A percentile compares a stretch with the other conserved stretches of the same genome.
These are phyloP conservation scores for Calonectria crousiana DNA, from an alignment of 2,329 filamentous ascomycete species.

Conservation along the genomic window DNA sequence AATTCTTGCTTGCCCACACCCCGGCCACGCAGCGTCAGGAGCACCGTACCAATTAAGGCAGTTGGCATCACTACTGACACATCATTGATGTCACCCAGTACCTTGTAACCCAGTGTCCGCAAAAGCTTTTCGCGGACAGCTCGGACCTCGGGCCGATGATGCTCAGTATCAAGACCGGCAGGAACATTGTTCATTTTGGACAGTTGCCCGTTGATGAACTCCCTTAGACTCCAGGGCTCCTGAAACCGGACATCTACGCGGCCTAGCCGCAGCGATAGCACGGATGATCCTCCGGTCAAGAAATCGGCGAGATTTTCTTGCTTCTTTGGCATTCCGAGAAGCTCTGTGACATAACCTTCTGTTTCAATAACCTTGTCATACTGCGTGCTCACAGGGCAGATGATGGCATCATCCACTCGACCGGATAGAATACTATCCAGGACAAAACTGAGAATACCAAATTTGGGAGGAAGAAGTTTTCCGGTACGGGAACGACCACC, in stretches of 20 bases:
- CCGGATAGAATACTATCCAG: conserved; percentile 91
- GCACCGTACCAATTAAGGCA: conserved; percentile 91
- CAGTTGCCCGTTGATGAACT: conserved; percentile 84
- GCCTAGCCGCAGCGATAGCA: conserved; percentile 89
- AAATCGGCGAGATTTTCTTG: conserved; percentile 95
- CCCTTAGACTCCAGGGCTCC: conserved; percentile 90
- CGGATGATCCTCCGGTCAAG: conserved; percentile 84
- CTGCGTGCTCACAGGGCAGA: conserved; percentile 96
- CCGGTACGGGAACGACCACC: conserved; percentile 93
- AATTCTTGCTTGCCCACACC: conserved; percentile 91
- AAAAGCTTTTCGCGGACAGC: conserved; percentile 78
- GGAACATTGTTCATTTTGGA: conserved; percentile 60
- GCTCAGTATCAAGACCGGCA: conserved; percentile 58
- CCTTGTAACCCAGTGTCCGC: conserved; percentile 89
- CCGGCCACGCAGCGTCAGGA: conserved; percentile 90
- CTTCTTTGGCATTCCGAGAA: conserved; percentile 93
- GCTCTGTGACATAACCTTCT: conserved; percentile 94
- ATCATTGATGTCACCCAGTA: conserved; percentile 93
- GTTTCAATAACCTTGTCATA: conserved; percentile 99
- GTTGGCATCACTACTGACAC: conserved; percentile 99
- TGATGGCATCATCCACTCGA: conserved; percentile 88
- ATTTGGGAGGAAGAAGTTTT: conserved; percentile 93
- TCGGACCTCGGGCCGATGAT: conserved; percentile 61
- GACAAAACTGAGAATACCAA: conserved; percentile 92
- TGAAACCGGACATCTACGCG: conserved; percentile 96